Evolutionary conservation across 805 yeast species (phyloP), one percentile per base, ranked within the genome.

Genomic region (Osmozyma mogii): DNA sequence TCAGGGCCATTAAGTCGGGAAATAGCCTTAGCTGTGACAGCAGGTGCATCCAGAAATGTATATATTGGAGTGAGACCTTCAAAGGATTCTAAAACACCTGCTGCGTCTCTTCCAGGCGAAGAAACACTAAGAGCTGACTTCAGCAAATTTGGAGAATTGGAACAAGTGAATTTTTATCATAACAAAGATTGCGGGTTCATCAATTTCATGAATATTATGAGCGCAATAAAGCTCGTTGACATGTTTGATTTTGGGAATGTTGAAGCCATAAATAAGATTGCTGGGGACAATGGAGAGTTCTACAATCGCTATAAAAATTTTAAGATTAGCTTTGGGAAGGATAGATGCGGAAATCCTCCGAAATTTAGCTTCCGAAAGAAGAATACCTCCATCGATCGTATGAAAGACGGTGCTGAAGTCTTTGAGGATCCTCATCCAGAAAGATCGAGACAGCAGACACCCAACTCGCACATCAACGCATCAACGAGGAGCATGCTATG

Each of bases 321-420:
- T 42, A 73, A 75, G 36, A 73, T 82, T 25, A 70, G 73, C 28
- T 82, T 68, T 53, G 94, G 85, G 26, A 78, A 78, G 44, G 94
- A 82, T 54, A 65, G 94, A 47, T 82, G 94, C 58, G 94, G 81
- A 3, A 80, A 80, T 45, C 84, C 71, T 18, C 79, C 75, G 35
- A 80, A 71, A 56, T 63, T 61, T 32, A 56, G 57, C 41, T 56
- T 49, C 52, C 66, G 54, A 49, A 74, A 61, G 55, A 59, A 47
- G 39, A 55, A 15, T 54, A 39, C 58, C 44, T 21, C 20, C 5
- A 9, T 13, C 16, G 33, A 13, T 5, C 10, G n/a, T 9, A n/a
- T 13, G 6, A n/a, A 19, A 8, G 30, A 24, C 10, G 12, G 25
- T 21, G 14, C 25, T 9, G 21, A 19, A 15, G 25, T 32, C 27